Evolutionary conservation across 805 yeast genomes (phyloP), one percentile per base, ranked within the genome.

Genomic region (Wickerhamiella kurtzmanii): DNA sequence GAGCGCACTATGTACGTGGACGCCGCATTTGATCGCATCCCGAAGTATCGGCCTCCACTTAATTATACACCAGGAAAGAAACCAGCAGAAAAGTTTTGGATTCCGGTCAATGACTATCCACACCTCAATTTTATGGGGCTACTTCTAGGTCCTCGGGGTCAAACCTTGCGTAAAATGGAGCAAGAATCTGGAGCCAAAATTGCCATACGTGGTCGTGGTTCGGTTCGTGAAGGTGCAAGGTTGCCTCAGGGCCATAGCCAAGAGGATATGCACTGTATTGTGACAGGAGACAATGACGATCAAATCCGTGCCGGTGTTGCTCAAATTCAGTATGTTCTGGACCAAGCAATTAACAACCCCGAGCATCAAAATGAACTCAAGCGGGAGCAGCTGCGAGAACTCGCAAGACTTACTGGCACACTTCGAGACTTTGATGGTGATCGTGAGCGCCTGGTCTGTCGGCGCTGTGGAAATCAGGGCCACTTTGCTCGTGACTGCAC

Each of bases 321-420:
- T 52, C 73, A 81, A 16, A 80, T 94, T 46, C 77, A 85, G 56
- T 76, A 75, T 48, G 77, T 92, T 45, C 77, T 94, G 15, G 77
- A 82, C 46, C 81, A 80, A 51, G 96, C 96, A 0, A 82, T 88
- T 1, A 72, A 78, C 17, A 78, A 94, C 0, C 98, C 98, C 1
- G 89, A 82, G 52, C 96, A 95, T 1, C 94, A 85, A 60, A 92
- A 89, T 63, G 95, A 86, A 52, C 71, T 84, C 61, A 92, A 92
- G 59, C 71, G 96, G 49, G 85, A 81, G 40, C 99, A 92, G 63
- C 71, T 92, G 50, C 74, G 95, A 53, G 95, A 89, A 59, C 71
- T 92, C 56, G 99, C 99, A 0, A 81, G 84, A 20, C 70, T 92
- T 47, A 94, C 92, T 65, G 99, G 99, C 64, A 92, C 98, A 0